These are phyloP conservation scores for Cyathus striatus DNA, from an alignment of 768 basidiomycete species.

Conservation along the genomic window DNA sequence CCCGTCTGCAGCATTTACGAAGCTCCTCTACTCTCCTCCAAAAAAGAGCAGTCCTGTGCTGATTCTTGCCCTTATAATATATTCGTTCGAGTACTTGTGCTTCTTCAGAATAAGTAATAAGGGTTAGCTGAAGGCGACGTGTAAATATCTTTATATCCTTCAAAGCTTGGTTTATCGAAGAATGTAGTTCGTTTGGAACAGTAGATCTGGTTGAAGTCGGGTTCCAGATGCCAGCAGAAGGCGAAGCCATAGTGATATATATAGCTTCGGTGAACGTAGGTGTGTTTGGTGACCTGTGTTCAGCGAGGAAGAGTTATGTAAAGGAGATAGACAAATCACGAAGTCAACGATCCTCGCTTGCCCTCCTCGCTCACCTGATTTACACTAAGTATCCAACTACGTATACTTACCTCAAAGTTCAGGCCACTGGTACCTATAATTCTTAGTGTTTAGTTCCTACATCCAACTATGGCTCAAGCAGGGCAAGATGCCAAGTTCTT, in stretches of 20 bases:
- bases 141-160: constrained; percentile 54
- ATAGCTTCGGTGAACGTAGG: no score
- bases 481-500: constrained; percentile 93
- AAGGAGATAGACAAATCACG: no score
- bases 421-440: no score
- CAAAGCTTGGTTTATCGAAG: constrained; percentile 47
- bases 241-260: no score
- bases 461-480: constrained; percentile 49
- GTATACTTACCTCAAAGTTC: no score
- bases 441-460: no score
- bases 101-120: constrained; percentile 43
- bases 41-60: constrained; percentile 64
- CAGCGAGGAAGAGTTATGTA: no score
- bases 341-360: no score
- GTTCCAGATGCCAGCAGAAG: no score
- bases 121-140: constrained; percentile 44
- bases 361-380: no score
- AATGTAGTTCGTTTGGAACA: constrained; percentile 15
- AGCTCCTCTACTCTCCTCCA: constrained; percentile 65
- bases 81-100: constrained; percentile 57
- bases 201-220: neutral
- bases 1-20: constrained; percentile 42
- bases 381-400: no score
- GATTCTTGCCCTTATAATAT: constrained; percentile 79
- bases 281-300: no score